These are phyloP conservation scores for Trichosanthes truncata DNA, from an alignment of 306 rosid genomes.

Conservation along the genomic window DNA sequence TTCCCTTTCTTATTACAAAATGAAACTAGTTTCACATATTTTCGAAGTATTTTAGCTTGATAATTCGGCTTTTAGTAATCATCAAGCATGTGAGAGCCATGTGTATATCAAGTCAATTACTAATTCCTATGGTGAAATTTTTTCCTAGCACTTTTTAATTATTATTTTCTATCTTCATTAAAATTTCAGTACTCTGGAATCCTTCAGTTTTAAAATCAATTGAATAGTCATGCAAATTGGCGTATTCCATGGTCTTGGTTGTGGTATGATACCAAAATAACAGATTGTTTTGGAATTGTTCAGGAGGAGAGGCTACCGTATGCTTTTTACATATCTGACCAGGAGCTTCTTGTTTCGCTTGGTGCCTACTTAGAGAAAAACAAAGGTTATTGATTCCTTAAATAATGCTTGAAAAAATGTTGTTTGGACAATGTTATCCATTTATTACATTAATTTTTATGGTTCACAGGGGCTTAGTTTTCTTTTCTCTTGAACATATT, in stretches of 20 bases:
- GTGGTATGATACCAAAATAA: neutral
- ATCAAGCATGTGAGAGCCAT: neutral
- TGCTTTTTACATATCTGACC: slow-evolving; percentile 65
- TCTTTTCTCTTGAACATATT: slow-evolving; percentile 5
- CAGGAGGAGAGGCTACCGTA: slow-evolving; percentile 94
- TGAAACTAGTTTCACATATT: neutral
- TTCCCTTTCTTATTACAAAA: neutral
- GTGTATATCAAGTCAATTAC: neutral
- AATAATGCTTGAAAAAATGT: neutral
- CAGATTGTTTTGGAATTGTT: neutral
- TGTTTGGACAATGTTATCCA: neutral
- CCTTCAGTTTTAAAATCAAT: neutral
- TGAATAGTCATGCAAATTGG: neutral
- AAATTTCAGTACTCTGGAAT: neutral
- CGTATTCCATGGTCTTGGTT: neutral
- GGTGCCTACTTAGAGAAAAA: slow-evolving; percentile 71
- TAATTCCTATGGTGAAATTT: neutral
- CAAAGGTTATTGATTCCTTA: slow-evolving; percentile 37
- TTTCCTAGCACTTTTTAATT: neutral
- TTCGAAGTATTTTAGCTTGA: neutral
- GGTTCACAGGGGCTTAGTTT: neutral
- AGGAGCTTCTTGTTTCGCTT: slow-evolving; percentile 69
- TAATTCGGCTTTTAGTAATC: neutral
- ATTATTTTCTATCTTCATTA: neutral
- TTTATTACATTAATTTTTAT: neutral